Base-by-base conservation (phyloP, 2,329 filamentous ascomycete species). In the Escovopsis sp. region DNA sequence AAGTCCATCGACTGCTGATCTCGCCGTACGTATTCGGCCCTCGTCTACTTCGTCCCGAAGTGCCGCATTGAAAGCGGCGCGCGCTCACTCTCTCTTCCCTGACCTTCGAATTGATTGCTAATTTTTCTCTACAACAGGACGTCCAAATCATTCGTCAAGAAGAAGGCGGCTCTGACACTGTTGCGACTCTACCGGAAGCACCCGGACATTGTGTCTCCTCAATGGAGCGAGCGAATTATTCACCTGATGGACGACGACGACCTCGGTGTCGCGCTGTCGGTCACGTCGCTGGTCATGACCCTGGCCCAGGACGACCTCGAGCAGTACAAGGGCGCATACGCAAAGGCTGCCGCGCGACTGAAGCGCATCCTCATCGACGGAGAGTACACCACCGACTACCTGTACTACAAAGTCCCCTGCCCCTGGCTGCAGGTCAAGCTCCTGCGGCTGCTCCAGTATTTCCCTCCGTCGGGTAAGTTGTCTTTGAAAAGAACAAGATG, bases 381-480 rank as follows among this genome's bases (percentile, higher is more conserved):
- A 48, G 89, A 98, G 52, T 91, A 85, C 54, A 76, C 85, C 1
- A 74, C 78, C 43, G 91, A 96, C 58, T 98, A 98, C 58, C 75
- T 95, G 24, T 98, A 98, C 67, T 98, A 98, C 70, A 95, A 95
- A 56, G 91, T 98, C n/a, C 91, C 91, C 1, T 98, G 91, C 57
- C 91, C 91, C 3, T 98, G 91, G 91, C 79, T 98, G 44, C 88
- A 96, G 63, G 84, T 96, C 55, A 98, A 98, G 65, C 72, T 98
- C 14, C 64, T 98, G 50, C 79, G 88, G 47, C 65, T 98, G 46
- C 70, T 98, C 48, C 91, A 98, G 62, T 98, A 96, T 60, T 98
- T 94, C 61, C 84, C 88, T 24, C 89, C 91, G 37, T 93, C 91
- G 57, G 81, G 84, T 88, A 69, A 49, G 71, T 62, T 16, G 12